phyloP scores from a whole-genome alignment of 2,329 filamentous ascomycete species.

The Tolypocladium endophyticum region DNA sequence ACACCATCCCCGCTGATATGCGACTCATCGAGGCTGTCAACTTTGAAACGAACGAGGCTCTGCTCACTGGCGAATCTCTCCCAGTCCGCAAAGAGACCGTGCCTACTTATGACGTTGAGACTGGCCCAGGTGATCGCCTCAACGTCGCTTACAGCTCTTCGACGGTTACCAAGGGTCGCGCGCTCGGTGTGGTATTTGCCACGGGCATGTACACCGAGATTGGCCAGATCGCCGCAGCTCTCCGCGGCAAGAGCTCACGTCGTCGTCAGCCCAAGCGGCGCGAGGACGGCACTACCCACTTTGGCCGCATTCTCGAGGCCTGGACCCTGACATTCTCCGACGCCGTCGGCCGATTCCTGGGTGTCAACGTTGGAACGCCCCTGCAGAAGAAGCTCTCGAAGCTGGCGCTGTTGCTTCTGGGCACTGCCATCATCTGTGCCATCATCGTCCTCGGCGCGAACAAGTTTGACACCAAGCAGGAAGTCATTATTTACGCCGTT shows the following conservation, averaged over 20 bases:
- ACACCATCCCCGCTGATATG: slow-evolving; percentile 52
- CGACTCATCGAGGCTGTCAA: slow-evolving; percentile 50
- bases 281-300: slow-evolving; percentile 27
- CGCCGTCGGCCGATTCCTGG: slow-evolving; percentile 35
- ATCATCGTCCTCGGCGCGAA: slow-evolving; percentile 34
- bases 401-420: slow-evolving; percentile 58
- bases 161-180: slow-evolving; percentile 51
- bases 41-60: slow-evolving; percentile 56
- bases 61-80: slow-evolving; percentile 54
- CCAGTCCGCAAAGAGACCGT: slow-evolving; percentile 44
- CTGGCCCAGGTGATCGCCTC: slow-evolving; percentile 43
- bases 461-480: slow-evolving; percentile 24
- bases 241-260: slow-evolving; percentile 26
- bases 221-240: slow-evolving; percentile 44
- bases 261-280: slow-evolving; percentile 28
- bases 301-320: slow-evolving; percentile 21
- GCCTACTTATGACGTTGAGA: slow-evolving; percentile 29
- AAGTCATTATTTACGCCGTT: slow-evolving; percentile 33
- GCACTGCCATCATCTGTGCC: slow-evolving; percentile 38
- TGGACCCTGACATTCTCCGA: slow-evolving; percentile 25
- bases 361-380: slow-evolving; percentile 49
- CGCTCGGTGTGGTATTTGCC: slow-evolving; percentile 48
- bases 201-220: slow-evolving; percentile 54
- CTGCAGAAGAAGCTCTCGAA: slow-evolving; percentile 60
- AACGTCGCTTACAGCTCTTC: slow-evolving; percentile 55